Percentiles rank a stretch among this genome's conserved stretches.
These are phyloP conservation scores for Candida piceae DNA, from an alignment of 805 yeast species.

Conservation along the genomic window DNA sequence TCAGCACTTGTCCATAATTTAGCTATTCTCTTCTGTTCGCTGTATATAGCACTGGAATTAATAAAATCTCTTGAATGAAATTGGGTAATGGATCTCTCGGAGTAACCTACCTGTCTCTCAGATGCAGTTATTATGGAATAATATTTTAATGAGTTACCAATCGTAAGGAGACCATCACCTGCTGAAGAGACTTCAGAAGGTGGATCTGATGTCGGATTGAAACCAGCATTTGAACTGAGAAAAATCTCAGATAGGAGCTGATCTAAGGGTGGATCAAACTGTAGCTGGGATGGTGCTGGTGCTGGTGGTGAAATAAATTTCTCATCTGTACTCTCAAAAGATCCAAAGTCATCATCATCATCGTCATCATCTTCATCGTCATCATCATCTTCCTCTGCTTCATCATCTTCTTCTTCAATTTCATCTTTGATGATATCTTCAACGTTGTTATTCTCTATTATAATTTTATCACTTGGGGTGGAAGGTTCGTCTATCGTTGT, in stretches of 20 bases:
- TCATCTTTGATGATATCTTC: neutral
- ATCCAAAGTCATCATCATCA: slow-evolving; percentile 24
- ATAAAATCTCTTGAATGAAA: slow-evolving; percentile 19
- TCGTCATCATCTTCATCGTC: slow-evolving; percentile 5
- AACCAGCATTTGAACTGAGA: neutral
- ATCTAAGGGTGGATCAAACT: slow-evolving; percentile 5
- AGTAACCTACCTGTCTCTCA: slow-evolving; percentile 2
- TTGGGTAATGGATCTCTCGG: slow-evolving; percentile 5
- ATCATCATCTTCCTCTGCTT: neutral
- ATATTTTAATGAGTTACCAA: slow-evolving; percentile 7
- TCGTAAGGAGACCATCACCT: neutral
- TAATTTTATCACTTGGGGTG: too few relatives aligned
- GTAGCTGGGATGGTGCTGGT: neutral
- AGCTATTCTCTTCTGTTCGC: slow-evolving; percentile 11
- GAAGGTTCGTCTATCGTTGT: too few relatives aligned
- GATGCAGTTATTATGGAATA: slow-evolving; percentile 10
- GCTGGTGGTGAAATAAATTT: neutral
- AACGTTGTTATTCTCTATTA: too few relatives aligned
- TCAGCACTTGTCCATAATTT: slow-evolving; percentile 25
- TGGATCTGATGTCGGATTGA: neutral
- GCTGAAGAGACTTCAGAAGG: neutral
- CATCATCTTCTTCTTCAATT: neutral
- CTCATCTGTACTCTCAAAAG: slow-evolving; percentile 15
- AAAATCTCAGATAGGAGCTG: slow-evolving; percentile 6
- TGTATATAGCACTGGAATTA: slow-evolving; percentile 8